Evolutionary conservation across 2,329 filamentous ascomycete species (phyloP).

Genomic region (Pseudocercospora ulei): DNA sequence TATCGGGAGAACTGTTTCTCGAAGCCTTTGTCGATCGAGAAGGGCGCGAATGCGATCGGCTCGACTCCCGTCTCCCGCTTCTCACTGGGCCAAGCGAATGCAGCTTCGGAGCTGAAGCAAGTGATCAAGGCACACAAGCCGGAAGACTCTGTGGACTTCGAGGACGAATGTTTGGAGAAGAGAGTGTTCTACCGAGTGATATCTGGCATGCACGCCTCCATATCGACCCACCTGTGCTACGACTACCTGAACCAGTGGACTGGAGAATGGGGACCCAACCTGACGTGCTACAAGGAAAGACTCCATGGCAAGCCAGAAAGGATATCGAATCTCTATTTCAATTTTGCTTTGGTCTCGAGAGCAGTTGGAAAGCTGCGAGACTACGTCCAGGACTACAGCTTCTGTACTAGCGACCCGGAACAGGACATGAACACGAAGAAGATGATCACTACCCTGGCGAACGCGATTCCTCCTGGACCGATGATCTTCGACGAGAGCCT

Average conservation of each 20-base stretch:
- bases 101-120: conserved; percentile 52
- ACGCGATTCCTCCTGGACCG: conserved; percentile 54
- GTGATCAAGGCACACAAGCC: conserved; percentile 53
- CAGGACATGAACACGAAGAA: conserved; percentile 71
- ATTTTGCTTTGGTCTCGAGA: conserved; percentile 89
- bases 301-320: conserved; percentile 78
- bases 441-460: conserved; percentile 68
- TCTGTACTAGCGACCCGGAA: conserved; percentile 73
- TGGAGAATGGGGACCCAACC: conserved; percentile 82
- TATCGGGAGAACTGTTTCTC: conserved; percentile 96
- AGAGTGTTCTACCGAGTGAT: conserved; percentile 95
- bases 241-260: conserved; percentile 93
- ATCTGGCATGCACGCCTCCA: conserved; percentile 96
- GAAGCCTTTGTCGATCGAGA: conserved; percentile 31
- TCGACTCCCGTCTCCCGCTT: conserved; percentile 33
- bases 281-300: conserved; percentile 78
- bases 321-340: conserved; percentile 96
- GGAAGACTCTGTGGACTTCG: conserved; percentile 59
- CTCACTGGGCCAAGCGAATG: conserved; percentile 42
- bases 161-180: conserved; percentile 94
- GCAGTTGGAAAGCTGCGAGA: conserved; percentile 84
- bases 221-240: conserved; percentile 91
- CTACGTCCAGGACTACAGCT: conserved; percentile 73
- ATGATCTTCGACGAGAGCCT: conserved; percentile 88
- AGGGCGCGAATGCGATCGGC: conserved; percentile 20